phyloP scores from a whole-genome alignment of 1,284 basidiomycete genomes.

The Termitomyces sp. region DNA sequence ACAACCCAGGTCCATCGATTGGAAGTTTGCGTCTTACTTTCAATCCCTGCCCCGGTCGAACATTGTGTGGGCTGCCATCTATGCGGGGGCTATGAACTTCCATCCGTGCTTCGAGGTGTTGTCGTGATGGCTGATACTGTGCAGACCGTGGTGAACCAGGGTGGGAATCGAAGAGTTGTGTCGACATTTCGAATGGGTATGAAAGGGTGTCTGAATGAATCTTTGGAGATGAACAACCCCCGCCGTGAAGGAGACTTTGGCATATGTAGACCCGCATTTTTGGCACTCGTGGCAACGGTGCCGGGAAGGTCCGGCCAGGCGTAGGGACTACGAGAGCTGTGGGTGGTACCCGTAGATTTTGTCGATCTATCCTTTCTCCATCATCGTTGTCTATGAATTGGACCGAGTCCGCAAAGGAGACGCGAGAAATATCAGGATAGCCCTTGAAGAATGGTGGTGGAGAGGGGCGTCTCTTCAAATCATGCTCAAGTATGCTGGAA shows the following conservation, averaged over 20 bases:
- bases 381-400: slow-evolving; percentile 3
- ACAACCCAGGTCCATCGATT: slow-evolving; percentile 6
- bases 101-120: slow-evolving; percentile 19
- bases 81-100: slow-evolving; percentile 14
- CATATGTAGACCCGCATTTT: slow-evolving; percentile 15
- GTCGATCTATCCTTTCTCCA: slow-evolving; percentile 11
- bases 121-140: slow-evolving; percentile 18
- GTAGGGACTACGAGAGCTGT: slow-evolving; percentile 25
- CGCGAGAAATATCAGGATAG: slow-evolving; percentile 12
- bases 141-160: slow-evolving; percentile 16
- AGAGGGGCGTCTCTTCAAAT: slow-evolving; percentile 14
- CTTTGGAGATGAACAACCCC: slow-evolving; percentile 24
- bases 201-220: slow-evolving; percentile 30
- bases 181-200: slow-evolving; percentile 23
- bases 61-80: slow-evolving; percentile 10
- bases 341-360: slow-evolving; percentile 25
- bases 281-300: slow-evolving; percentile 15
- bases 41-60: slow-evolving; percentile 7
- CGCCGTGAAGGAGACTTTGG: slow-evolving; percentile 28
- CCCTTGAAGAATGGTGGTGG: slow-evolving; percentile 15
- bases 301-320: slow-evolving; percentile 24
- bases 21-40: slow-evolving; percentile 10
- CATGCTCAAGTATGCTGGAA: slow-evolving; percentile 29
- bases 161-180: slow-evolving; percentile 19
- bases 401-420: slow-evolving; percentile 12